These are phyloP conservation scores for Chrysoporthe puriensis DNA, from an alignment of 2,329 filamentous ascomycete genomes.

Conservation along the genomic window DNA sequence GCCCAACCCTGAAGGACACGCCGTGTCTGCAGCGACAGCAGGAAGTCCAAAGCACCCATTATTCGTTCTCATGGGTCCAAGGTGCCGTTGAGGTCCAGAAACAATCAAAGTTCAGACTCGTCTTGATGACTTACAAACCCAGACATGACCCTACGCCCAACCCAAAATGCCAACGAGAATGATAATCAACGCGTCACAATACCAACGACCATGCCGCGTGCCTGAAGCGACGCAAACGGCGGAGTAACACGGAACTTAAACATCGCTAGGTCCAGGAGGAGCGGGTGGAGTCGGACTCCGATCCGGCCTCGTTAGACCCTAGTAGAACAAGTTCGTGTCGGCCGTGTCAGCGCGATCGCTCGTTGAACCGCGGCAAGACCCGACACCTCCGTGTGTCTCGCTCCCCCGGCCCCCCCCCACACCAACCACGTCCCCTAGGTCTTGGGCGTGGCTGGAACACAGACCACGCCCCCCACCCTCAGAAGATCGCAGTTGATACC, in stretches of 20 bases:
- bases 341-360: too few relatives aligned
- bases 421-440: not conserved
- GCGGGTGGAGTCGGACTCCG: not conserved
- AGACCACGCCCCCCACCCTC: constrained; percentile 38
- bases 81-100: not conserved
- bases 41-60: too few relatives aligned
- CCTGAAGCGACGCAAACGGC: not conserved
- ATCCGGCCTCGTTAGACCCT: not conserved
- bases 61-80: too few relatives aligned
- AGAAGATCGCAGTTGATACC: constrained; percentile 53
- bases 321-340: not conserved
- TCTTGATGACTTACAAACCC: not conserved
- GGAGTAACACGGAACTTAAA: not conserved
- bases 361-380: too few relatives aligned
- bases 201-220: not conserved
- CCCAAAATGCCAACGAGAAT: not conserved
- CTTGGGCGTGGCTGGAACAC: constrained; percentile 27
- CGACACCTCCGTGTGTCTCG: too few relatives aligned
- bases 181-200: not conserved
- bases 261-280: not conserved
- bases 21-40: too few relatives aligned
- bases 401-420: too few relatives aligned
- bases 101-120: not conserved
- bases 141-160: not conserved
- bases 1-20: too few relatives aligned